Conservation (phyloP, 179 eudicot genomes). For the Actinidia polygama region DNA sequence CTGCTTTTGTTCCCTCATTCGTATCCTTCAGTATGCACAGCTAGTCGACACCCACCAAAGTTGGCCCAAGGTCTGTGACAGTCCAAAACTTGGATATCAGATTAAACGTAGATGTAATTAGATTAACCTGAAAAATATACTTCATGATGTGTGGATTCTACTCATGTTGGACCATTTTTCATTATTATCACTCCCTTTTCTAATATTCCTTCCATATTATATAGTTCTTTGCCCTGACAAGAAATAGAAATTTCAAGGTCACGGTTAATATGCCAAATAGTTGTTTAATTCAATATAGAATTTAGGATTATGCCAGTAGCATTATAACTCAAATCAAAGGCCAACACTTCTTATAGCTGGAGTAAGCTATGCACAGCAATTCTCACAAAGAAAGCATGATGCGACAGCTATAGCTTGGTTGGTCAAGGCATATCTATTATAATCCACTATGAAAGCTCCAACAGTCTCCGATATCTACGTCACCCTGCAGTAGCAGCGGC, state of each 20-base stretch:
- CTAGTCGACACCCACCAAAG: background rate
- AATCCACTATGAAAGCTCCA: background rate
- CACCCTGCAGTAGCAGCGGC: background rate
- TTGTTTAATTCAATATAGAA: background rate
- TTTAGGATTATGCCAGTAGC: background rate
- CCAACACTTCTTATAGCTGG: background rate
- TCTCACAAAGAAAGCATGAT: background rate
- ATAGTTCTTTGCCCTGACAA: too few relatives aligned
- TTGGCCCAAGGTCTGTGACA: background rate
- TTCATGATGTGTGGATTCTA: background rate
- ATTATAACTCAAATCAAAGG: constrained; percentile 4
- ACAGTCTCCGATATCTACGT: background rate
- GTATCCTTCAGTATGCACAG: background rate
- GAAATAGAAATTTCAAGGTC: background rate
- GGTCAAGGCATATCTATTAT: background rate
- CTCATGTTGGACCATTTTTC: background rate
- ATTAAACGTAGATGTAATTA: background rate
- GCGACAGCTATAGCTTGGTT: background rate
- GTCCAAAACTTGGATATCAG: background rate
- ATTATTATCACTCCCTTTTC: background rate
- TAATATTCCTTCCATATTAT: background rate
- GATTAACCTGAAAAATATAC: background rate
- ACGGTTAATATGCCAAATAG: background rate
- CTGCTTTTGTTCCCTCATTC: background rate
- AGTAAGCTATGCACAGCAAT: too few relatives aligned